These are phyloP conservation scores for Guillardia theta DNA, from an alignment of 78 protist species.

Conservation along the genomic window DNA sequence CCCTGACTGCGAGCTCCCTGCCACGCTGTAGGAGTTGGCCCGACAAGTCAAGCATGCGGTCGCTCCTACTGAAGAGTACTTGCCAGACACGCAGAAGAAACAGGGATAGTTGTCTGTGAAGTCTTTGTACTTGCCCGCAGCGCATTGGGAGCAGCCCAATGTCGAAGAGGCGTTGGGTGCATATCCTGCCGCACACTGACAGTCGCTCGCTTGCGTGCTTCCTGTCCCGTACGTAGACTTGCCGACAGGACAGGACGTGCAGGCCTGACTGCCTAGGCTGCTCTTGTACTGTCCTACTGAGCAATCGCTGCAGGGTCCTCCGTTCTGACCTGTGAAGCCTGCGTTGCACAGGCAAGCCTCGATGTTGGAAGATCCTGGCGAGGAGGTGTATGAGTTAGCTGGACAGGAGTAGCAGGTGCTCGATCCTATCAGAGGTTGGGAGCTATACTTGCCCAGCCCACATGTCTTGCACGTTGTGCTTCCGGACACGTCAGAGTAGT, in stretches of 20 bases:
- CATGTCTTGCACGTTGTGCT: neutral
- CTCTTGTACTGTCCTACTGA: neutral
- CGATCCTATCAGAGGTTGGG: no score
- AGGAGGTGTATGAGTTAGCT: neutral
- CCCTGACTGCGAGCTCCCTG: no score
- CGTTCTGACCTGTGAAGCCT: neutral
- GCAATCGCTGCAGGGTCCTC: neutral
- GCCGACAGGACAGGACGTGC: neutral
- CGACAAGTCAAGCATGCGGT: neutral
- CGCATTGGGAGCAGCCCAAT: neutral
- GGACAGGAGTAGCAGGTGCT: no score
- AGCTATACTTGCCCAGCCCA: neutral
- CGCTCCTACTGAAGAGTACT: neutral
- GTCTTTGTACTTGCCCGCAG: neutral
- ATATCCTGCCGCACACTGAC: neutral
- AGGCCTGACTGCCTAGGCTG: neutral
- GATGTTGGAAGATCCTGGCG: neutral
- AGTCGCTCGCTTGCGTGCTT: neutral
- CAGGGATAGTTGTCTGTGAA: neutral
- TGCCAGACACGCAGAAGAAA: neutral
- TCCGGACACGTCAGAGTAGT: neutral
- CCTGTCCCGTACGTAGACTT: neutral
- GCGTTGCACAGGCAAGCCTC: conserved; percentile 11
- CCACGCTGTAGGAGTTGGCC: neutral
- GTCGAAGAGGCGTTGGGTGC: no score